A percentile compares a stretch with the other conserved stretches of the same genome.
Conservation (phyloP, 1,284 basidiomycete species). For the Flammula alnicola region DNA sequence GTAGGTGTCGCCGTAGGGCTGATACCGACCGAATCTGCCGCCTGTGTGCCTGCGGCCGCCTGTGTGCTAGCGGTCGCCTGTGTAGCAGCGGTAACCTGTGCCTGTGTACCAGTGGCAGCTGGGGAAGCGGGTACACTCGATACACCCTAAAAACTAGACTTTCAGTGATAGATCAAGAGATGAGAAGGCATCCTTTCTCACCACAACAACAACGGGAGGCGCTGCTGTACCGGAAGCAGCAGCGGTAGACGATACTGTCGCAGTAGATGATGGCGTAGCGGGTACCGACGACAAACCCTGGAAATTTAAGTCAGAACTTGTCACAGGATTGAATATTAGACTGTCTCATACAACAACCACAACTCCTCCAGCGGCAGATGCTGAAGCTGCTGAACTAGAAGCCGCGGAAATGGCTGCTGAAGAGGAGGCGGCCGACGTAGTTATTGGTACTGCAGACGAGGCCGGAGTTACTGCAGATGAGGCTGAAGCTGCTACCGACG, state of each 20-base stretch:
- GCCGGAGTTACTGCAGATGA: slow-evolving; percentile 14
- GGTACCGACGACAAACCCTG: slow-evolving; percentile 18
- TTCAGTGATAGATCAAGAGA: not conserved
- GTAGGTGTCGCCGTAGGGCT: slow-evolving; percentile 16
- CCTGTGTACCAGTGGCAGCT: slow-evolving; percentile 16
- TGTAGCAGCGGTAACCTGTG: not conserved
- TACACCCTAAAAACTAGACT: slow-evolving; percentile 10
- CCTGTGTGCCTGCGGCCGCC: slow-evolving; percentile 2
- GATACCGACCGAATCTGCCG: slow-evolving; percentile 8
- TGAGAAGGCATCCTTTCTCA: slow-evolving; percentile 15
- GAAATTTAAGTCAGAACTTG: not conserved
- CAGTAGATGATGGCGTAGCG: slow-evolving; percentile 16
- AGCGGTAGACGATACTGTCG: slow-evolving; percentile 21
- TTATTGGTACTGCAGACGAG: slow-evolving; percentile 1
- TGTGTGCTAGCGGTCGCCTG: slow-evolving; percentile 7
- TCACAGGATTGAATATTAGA: not conserved
- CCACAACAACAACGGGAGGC: slow-evolving; percentile 18
- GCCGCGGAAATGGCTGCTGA: slow-evolving; percentile 6
- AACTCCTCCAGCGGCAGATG: slow-evolving; percentile 21
- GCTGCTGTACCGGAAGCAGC: slow-evolving; percentile 26
- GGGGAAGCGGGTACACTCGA: slow-evolving; percentile 22
- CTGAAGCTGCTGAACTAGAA: slow-evolving; percentile 21
- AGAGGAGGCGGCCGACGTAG: slow-evolving; percentile 13
- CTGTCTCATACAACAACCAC: slow-evolving; percentile 15
- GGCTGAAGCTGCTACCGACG: slow-evolving; percentile 20